Percentiles rank a stretch among this genome's conserved stretches.
These are phyloP conservation scores for Silene noctiflora DNA, from an alignment of 179 eudicot species.

Conservation along the genomic window DNA sequence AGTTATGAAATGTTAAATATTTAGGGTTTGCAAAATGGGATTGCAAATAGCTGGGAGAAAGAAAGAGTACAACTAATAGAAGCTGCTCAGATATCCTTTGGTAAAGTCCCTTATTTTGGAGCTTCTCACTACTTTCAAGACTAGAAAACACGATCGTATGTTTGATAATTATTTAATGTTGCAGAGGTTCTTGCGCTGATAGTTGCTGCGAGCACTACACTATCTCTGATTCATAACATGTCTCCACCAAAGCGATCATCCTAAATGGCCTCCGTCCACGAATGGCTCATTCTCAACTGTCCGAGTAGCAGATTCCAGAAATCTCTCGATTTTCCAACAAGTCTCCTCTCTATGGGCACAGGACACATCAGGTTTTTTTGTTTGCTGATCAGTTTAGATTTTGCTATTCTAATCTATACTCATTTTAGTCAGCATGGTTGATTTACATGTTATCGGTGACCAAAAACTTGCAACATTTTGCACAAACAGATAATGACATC, in stretches of 20 bases:
- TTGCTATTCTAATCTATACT: neutral
- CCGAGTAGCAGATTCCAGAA: neutral
- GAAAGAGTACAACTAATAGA: constrained; percentile 27
- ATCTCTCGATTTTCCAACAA: neutral
- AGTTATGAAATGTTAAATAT: constrained; percentile 3
- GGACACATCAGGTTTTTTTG: neutral
- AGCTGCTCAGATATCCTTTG: constrained; percentile 24
- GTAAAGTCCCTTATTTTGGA: constrained; percentile 21
- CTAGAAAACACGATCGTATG: neutral
- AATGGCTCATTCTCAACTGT: neutral
- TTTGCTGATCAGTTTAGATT: neutral
- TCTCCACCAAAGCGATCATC: constrained; percentile 73
- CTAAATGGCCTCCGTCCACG: constrained; percentile 19
- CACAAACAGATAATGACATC: neutral
- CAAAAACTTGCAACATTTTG: neutral
- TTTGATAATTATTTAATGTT: constrained; percentile 14
- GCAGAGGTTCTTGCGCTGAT: constrained; percentile 54
- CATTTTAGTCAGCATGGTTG: neutral
- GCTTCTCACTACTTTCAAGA: neutral
- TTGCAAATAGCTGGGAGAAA: constrained; percentile 29
- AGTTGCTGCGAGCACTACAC: constrained; percentile 39
- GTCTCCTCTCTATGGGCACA: neutral
- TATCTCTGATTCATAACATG: constrained; percentile 56
- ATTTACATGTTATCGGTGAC: neutral
- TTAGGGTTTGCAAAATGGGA: constrained; percentile 27